Evolutionary conservation across 306 rosid species (phyloP).

Genomic region (Quercus mongolica): DNA sequence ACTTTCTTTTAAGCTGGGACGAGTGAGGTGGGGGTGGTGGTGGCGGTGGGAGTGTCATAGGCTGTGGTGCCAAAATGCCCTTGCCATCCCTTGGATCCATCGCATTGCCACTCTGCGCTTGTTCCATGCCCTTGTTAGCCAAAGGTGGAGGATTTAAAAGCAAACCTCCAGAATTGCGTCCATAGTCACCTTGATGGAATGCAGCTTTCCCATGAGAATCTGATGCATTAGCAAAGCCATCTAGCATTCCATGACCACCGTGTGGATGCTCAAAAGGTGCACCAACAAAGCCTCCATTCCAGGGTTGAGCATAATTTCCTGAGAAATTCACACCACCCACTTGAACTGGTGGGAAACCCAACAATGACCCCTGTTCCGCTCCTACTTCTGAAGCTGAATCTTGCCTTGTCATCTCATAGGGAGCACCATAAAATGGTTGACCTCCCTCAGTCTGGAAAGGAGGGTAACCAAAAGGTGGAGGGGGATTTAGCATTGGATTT

Average conservation of each 20-base stretch:
- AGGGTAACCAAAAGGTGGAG: slow-evolving; percentile 61
- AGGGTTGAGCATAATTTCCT: slow-evolving; percentile 59
- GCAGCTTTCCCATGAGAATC: slow-evolving; percentile 42
- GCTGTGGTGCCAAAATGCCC: slow-evolving; percentile 67
- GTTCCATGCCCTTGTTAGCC: slow-evolving; percentile 36
- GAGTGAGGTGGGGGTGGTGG: slow-evolving; percentile 55
- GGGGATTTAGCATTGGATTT: slow-evolving; percentile 66
- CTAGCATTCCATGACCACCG: slow-evolving; percentile 33
- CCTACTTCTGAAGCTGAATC: slow-evolving; percentile 64
- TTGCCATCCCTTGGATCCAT: slow-evolving; percentile 77
- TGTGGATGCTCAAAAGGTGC: slow-evolving; percentile 49
- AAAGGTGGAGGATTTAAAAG: slow-evolving; percentile 22
- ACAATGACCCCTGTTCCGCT: slow-evolving; percentile 61
- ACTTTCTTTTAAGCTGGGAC: slow-evolving; percentile 55
- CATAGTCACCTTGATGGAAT: slow-evolving; percentile 42
- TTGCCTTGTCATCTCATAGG: slow-evolving; percentile 70
- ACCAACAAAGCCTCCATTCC: slow-evolving; percentile 65
- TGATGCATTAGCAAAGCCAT: slow-evolving; percentile 29
- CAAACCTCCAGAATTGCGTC: slow-evolving; percentile 33
- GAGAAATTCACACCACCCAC: slow-evolving; percentile 50
- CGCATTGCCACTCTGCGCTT: slow-evolving; percentile 44
- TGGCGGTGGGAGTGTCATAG: slow-evolving; percentile 52
- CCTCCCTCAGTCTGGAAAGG: slow-evolving; percentile 71
- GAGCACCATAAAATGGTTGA: slow-evolving; percentile 66
- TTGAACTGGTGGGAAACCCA: slow-evolving; percentile 73